Conservation (phyloP, 2,329 filamentous ascomycete genomes). For the Sporothrix euskadiensis region DNA sequence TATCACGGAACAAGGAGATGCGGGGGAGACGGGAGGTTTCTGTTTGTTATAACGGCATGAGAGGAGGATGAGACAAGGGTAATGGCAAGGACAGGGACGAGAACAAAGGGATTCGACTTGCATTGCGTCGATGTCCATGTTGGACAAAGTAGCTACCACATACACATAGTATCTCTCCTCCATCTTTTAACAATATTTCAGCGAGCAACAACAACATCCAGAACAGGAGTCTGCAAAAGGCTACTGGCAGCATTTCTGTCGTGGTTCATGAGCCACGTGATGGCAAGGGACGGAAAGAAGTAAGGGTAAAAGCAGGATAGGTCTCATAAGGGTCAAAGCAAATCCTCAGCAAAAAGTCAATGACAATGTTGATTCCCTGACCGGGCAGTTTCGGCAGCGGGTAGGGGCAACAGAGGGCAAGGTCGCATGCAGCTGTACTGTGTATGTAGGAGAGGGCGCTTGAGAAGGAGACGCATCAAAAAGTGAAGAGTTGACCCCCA, state of each 20-base stretch:
- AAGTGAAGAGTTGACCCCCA: not conserved
- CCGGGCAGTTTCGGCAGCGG: conserved; percentile 1
- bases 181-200: not conserved
- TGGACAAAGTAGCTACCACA: not conserved
- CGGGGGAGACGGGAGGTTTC: not conserved
- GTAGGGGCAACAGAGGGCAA: not conserved
- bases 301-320: not conserved
- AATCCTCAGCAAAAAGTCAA: not conserved
- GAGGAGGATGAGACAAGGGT: not conserved
- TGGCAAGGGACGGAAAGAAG: conserved; percentile 3
- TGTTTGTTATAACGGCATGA: conserved; percentile 8
- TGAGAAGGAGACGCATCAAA: not conserved
- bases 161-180: not conserved
- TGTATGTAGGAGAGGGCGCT: not conserved
- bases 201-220: not conserved
- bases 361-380: conserved; percentile 10
- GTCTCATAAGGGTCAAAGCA: not conserved
- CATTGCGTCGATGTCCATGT: not conserved
- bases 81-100: not conserved
- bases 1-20: not conserved
- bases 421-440: not conserved
- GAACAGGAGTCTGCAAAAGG: not conserved
- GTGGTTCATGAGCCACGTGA: not conserved
- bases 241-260: not conserved
- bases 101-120: not conserved